Percentiles rank a stretch among this genome's conserved stretches.
phyloP scores from a whole-genome alignment of 1,284 basidiomycete species.

The Rhodotorula sp. region DNA sequence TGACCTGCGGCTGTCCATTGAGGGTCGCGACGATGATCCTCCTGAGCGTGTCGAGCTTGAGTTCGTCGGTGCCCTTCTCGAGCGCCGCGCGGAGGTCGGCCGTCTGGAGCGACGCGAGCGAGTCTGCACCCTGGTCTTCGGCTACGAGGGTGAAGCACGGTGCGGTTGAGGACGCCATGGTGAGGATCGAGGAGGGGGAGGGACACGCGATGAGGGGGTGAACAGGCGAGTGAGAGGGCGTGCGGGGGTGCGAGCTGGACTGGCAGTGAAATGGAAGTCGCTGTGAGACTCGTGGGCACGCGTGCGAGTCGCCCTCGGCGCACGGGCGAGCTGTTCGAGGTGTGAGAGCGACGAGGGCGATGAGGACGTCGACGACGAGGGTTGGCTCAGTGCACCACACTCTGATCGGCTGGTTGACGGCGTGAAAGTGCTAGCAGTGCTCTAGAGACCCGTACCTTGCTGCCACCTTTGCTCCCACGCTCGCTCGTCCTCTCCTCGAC shows the following conservation, averaged over 20 bases:
- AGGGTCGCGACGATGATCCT: conserved; percentile 88
- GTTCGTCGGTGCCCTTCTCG: conserved; percentile 95
- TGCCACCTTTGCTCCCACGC: too few relatives aligned
- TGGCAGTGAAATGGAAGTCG: not conserved
- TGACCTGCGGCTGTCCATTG: conserved; percentile 77
- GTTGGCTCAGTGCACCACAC: too few relatives aligned
- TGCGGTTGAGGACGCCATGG: not conserved
- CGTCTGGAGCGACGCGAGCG: conserved; percentile 58
- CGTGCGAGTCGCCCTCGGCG: too few relatives aligned
- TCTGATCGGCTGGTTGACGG: too few relatives aligned
- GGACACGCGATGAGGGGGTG: not conserved
- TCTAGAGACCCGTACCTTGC: too few relatives aligned
- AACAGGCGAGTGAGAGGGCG: not conserved
- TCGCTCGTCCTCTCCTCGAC: too few relatives aligned
- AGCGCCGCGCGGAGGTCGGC: conserved; percentile 81
- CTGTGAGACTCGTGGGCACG: not conserved
- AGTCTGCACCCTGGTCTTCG: conserved; percentile 22
- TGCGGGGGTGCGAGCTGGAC: not conserved
- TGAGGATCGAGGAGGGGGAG: not conserved
- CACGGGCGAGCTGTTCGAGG: too few relatives aligned
- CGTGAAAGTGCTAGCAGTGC: too few relatives aligned
- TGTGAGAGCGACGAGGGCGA: too few relatives aligned
- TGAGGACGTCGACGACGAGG: too few relatives aligned
- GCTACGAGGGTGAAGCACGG: conserved; percentile 40
- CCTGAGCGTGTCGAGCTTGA: conserved; percentile 94